A percentile compares a stretch with the other conserved stretches of the same genome.
Conservation (phyloP, 2,329 filamentous ascomycete species). For the Canariomyces notabilis region DNA sequence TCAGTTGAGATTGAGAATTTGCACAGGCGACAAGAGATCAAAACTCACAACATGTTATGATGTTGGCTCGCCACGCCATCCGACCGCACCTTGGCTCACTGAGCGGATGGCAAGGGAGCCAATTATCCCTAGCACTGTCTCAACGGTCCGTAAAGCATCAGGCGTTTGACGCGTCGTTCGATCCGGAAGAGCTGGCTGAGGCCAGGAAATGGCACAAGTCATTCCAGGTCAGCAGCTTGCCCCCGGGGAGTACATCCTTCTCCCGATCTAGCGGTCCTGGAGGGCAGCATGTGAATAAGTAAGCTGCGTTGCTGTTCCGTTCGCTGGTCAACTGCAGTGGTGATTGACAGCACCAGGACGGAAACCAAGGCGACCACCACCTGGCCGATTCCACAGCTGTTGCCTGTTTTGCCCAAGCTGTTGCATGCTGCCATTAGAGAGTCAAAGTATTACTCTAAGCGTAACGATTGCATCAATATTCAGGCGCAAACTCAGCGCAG, state of each 20-base stretch:
- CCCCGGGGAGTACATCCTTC: conserved; percentile 48
- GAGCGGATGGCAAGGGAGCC: background rate
- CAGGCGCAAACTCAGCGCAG: conserved; percentile 52
- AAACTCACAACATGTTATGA: background rate
- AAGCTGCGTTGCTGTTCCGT: conserved; percentile 21
- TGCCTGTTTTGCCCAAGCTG: conserved; percentile 41
- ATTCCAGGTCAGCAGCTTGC: conserved; percentile 41
- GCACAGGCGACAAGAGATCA: background rate
- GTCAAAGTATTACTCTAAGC: conserved; percentile 50
- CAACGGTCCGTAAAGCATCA: conserved; percentile 19
- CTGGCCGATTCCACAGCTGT: conserved; percentile 46
- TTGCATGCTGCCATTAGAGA: conserved; percentile 43
- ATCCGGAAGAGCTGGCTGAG: conserved; percentile 45
- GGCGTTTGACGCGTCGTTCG: conserved; percentile 40
- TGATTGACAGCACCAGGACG: conserved; percentile 40
- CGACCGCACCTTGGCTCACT: background rate
- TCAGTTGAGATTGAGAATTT: background rate
- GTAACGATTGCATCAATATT: conserved; percentile 49
- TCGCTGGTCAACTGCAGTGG: background rate
- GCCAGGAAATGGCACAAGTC: conserved; percentile 48
- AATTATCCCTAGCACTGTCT: background rate
- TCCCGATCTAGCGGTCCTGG: conserved; percentile 57
- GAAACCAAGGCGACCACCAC: conserved; percentile 55
- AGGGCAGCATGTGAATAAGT: conserved; percentile 61
- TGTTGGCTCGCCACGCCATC: background rate